These are phyloP conservation scores for Moesziomyces antarcticus DNA, from an alignment of 1,284 basidiomycete genomes.

Conservation along the genomic window DNA sequence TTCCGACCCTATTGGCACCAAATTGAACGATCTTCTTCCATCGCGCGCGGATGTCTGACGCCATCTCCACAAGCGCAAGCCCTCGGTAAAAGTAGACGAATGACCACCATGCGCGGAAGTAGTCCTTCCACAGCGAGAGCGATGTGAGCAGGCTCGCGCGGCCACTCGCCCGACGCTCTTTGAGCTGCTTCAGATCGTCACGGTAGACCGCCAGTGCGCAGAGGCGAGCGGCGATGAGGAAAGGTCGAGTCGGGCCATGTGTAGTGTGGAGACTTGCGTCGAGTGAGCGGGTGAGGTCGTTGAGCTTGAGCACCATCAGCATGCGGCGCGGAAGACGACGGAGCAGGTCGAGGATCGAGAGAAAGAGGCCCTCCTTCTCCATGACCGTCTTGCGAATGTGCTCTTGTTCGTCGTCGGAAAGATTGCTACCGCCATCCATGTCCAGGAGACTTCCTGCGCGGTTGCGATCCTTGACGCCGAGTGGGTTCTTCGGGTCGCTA, in stretches of 20 bases:
- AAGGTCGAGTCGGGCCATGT: constrained; percentile 71
- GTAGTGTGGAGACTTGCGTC: constrained; percentile 73
- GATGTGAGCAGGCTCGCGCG: constrained; percentile 28
- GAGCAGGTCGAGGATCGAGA: constrained; percentile 61
- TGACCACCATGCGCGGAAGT: constrained; percentile 69
- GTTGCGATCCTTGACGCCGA: constrained; percentile 56
- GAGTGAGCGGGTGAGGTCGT: constrained; percentile 70
- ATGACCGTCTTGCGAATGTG: constrained; percentile 67
- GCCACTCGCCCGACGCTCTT: constrained; percentile 34
- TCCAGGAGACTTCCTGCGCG: constrained; percentile 62
- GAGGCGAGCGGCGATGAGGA: constrained; percentile 90
- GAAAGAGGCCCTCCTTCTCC: constrained; percentile 65
- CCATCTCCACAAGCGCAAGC: constrained; percentile 59
- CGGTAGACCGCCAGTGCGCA: constrained; percentile 86
- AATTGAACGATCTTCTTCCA: constrained; percentile 48
- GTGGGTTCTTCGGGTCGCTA: constrained; percentile 62
- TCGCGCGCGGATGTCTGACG: constrained; percentile 52
- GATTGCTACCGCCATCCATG: constrained; percentile 48
- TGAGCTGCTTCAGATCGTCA: constrained; percentile 74
- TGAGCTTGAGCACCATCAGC: constrained; percentile 68
- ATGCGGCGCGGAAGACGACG: constrained; percentile 64
- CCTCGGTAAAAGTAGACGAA: constrained; percentile 64
- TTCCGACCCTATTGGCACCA: constrained; percentile 29
- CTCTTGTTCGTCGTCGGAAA: constrained; percentile 63
- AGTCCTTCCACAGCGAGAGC: constrained; percentile 68